phyloP scores from a whole-genome alignment of 1,139 yeast species.

The Saccharomyces pastorianus region DNA sequence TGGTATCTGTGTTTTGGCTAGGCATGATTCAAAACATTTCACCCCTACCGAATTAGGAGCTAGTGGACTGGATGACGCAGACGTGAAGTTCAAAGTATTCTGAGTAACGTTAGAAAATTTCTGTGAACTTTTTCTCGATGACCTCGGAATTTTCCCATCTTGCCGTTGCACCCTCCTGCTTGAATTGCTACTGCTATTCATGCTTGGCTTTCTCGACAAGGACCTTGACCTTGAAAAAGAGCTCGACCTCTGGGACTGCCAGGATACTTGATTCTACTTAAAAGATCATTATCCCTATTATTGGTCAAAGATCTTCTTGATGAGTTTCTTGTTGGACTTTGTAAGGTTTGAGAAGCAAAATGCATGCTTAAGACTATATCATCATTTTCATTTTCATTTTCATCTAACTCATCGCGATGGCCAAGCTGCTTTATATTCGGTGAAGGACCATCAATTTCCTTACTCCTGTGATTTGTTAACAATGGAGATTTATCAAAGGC shows the following conservation, averaged over 20 bases:
- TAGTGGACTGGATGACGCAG: neutral
- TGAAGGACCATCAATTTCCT: neutral
- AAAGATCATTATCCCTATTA: neutral
- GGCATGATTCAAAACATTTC: slow-evolving; percentile 11
- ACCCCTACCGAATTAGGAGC: slow-evolving; percentile 14
- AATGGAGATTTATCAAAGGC: neutral
- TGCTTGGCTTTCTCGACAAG: neutral
- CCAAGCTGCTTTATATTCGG: neutral
- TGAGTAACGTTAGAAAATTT: neutral
- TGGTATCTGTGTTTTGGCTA: slow-evolving; percentile 14
- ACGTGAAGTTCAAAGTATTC: neutral
- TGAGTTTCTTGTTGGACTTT: neutral
- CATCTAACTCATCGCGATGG: neutral
- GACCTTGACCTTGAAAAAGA: neutral
- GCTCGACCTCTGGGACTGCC: neutral
- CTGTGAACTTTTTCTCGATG: neutral
- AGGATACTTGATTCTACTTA: neutral
- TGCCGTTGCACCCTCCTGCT: neutral
- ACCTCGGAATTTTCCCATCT: neutral
- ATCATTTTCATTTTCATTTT: neutral
- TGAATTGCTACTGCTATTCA: neutral
- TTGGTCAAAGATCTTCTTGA: neutral
- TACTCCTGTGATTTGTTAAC: neutral
- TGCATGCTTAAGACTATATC: neutral
- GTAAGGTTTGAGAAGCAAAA: neutral